Base-by-base conservation (phyloP, 2,329 filamentous ascomycete genomes). In the Coniochaeta sp. region DNA sequence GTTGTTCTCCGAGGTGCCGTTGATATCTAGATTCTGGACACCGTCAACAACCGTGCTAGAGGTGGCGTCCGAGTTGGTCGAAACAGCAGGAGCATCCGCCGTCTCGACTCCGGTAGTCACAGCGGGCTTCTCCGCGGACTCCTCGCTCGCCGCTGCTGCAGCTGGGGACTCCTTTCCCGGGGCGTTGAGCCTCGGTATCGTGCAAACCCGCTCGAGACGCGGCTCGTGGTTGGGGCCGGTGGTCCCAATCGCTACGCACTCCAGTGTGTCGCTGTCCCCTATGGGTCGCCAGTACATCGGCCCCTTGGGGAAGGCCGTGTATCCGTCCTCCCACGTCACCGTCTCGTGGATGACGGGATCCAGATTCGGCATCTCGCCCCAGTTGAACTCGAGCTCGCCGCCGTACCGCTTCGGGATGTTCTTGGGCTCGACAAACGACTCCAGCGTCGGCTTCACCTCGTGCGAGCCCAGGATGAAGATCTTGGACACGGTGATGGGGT, bases 381-480 rank as follows among this genome's bases (percentile, higher is more conserved):
- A 97, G 57, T 82, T 75, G 77, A 89, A 97, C 26, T 96, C 89
- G 9, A 97, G 82, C 64, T 91, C 83, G 52, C 93, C 93, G 62
- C 93, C 93, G 71, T 96, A 98, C 72, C 89, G 86, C 72, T 90
- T 92, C 19, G 93, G 93, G 63, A 98, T 93, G 73, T 93, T 90
- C 58, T 84, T 81, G 0, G 84, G 80, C 58, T 96, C 89, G 71
- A 98, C 91, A 75, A 93, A 97, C 59, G 85, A 80, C 64, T 87
- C 83, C 28, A 98, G 84, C 1, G 91, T 93, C 17, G 88, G 78
- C 66, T 87, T 83, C 58, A 96, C 88, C 73, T 96, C 91, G 59
- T 83, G 71, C 9, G 85, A 79, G 55, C 81, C 81, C 59, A 98
- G 84, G 67, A 98, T 95, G 73, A 96, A 96, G 72, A 98, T 97